A percentile compares a stretch with the other conserved stretches of the same genome.
Evolutionary conservation across 192 early-diverging fungal genomes (phyloP).

Genomic region (Radiomyces spectabilis): DNA sequence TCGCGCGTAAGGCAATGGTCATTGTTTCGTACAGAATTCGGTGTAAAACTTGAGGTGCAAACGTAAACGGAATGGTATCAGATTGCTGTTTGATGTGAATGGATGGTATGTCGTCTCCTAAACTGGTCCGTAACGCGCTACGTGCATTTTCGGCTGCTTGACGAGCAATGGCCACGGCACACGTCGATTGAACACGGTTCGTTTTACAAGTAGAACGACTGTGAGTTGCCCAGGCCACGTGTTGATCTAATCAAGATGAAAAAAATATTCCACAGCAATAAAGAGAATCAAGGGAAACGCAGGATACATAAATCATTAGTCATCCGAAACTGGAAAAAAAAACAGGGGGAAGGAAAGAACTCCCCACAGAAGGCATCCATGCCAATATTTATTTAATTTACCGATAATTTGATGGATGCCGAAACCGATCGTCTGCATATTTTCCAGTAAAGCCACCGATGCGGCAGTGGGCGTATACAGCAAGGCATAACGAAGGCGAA

Average conservation of each 20-base stretch:
- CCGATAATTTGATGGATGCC: constrained; percentile 15
- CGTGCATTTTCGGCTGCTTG: constrained; percentile 12
- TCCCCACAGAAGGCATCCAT: no score
- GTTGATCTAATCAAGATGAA: constrained; percentile 13
- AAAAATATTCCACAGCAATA: constrained; percentile 4
- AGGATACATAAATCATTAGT: not conserved
- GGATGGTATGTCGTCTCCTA: no score
- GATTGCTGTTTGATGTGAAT: constrained; percentile 2
- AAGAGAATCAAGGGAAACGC: not conserved
- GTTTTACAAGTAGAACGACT: no score
- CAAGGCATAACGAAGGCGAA: constrained; percentile 17
- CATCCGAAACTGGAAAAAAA: not conserved
- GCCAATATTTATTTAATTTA: no score
- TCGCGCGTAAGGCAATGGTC: not conserved
- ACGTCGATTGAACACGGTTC: constrained; percentile 11
- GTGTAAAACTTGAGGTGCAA: constrained; percentile 12
- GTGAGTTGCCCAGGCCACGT: constrained; percentile 9
- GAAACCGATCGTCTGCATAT: constrained; percentile 12
- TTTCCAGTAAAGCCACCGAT: constrained; percentile 7
- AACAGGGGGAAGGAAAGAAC: not conserved
- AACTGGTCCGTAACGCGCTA: not conserved
- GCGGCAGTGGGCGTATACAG: constrained; percentile 5
- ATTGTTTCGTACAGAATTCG: constrained; percentile 18
- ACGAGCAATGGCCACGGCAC: constrained; percentile 12
- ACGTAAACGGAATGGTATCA: constrained; percentile 3